Conservation (phyloP, 2,329 filamentous ascomycete genomes). For the Arthrobotrys pseudoclavata region DNA sequence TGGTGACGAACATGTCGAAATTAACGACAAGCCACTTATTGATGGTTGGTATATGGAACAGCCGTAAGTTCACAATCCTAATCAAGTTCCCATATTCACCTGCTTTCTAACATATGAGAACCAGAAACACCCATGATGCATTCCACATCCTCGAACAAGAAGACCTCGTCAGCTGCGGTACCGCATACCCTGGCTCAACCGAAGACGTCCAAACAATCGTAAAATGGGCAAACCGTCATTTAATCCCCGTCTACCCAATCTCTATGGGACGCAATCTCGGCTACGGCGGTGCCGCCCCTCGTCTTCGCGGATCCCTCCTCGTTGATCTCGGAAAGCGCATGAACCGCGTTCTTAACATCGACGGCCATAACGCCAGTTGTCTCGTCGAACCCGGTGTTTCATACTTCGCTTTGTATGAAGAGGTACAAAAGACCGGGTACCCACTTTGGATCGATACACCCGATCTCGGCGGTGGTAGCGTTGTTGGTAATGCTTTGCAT, state of each 20-base stretch:
- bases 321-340: conserved; percentile 71
- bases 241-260: conserved; percentile 70
- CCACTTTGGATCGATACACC: conserved; percentile 68
- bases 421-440: conserved; percentile 65
- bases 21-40: conserved; percentile 67
- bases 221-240: conserved; percentile 68
- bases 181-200: conserved; percentile 68
- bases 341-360: conserved; percentile 71
- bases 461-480: conserved; percentile 68
- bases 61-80: conserved; percentile 62
- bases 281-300: conserved; percentile 72
- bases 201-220: conserved; percentile 70
- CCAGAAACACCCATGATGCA: conserved; percentile 67
- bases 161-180: conserved; percentile 67
- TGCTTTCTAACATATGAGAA: neutral
- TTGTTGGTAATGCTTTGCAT: conserved; percentile 69
- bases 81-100: neutral
- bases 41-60: conserved; percentile 66
- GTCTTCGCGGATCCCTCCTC: conserved; percentile 70
- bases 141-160: conserved; percentile 68
- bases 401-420: conserved; percentile 70
- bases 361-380: conserved; percentile 69
- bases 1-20: conserved; percentile 66
- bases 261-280: conserved; percentile 70
- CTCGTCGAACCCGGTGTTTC: conserved; percentile 73